These are phyloP conservation scores for Fusarium sp. DNA, from an alignment of 2,329 filamentous ascomycete genomes.

Conservation along the genomic window DNA sequence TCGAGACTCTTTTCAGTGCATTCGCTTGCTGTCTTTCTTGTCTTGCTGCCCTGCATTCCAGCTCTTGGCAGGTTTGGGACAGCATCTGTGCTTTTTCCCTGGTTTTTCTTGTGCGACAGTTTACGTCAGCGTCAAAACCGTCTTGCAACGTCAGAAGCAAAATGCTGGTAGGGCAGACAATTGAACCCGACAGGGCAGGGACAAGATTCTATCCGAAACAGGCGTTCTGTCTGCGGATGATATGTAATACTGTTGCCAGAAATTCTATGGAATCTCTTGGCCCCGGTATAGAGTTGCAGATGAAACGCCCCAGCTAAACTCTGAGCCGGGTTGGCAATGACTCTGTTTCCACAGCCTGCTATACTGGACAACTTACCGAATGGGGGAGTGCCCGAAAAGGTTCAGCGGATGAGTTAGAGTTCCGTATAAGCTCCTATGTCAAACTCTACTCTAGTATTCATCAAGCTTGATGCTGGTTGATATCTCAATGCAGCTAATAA, in stretches of 20 bases:
- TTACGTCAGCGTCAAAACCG: neutral
- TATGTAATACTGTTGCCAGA: neutral
- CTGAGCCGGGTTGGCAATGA: conserved; percentile 15
- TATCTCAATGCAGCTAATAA: neutral
- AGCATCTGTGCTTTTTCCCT: neutral
- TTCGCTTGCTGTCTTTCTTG: conserved; percentile 1
- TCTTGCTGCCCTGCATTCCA: conserved; percentile 17
- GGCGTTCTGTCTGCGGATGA: neutral
- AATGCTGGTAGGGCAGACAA: neutral
- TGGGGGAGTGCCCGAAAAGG: conserved; percentile 35
- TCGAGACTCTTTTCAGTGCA: conserved; percentile 9
- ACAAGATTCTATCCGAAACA: conserved; percentile 2
- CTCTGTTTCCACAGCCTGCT: neutral
- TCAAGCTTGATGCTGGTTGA: conserved; percentile 1
- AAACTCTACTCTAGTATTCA: neutral
- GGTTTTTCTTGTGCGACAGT: conserved; percentile 16
- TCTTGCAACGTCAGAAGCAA: conserved; percentile 1
- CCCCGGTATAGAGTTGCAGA: conserved; percentile 6
- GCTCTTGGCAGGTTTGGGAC: conserved; percentile 12
- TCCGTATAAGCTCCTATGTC: conserved; percentile 10
- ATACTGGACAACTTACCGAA: conserved; percentile 12
- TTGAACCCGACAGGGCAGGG: neutral
- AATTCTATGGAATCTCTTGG: neutral
- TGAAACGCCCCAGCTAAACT: conserved; percentile 34
- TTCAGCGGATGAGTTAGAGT: conserved; percentile 18